phyloP scores from a whole-genome alignment of 345 rosid genomes.

The Combretum micranthum region DNA sequence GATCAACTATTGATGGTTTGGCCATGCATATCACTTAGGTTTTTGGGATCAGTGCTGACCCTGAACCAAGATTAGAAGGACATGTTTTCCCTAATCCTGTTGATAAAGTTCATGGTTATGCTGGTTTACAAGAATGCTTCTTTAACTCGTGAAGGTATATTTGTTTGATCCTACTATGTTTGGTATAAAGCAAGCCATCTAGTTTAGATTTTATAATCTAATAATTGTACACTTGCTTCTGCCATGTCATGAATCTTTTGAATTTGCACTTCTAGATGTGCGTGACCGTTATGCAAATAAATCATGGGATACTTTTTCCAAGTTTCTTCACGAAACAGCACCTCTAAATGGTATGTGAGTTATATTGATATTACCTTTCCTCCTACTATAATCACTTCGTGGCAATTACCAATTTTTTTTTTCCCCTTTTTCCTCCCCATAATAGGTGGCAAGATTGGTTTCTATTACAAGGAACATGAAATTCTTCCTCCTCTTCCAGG shows the following conservation, averaged over 20 bases:
- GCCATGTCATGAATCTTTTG: not conserved
- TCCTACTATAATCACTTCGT: not conserved
- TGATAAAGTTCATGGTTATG: constrained; percentile 93
- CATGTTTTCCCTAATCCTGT: constrained; percentile 89
- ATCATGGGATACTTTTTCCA: constrained; percentile 81
- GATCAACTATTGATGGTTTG: no score
- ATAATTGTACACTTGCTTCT: not conserved
- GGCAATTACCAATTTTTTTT: constrained; percentile 16
- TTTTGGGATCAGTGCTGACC: constrained; percentile 72
- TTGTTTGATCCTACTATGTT: not conserved
- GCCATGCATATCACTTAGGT: constrained; percentile 33
- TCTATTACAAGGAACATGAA: constrained; percentile 91
- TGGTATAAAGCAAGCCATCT: not conserved
- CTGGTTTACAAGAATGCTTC: constrained; percentile 85
- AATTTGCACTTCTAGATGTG: constrained; percentile 33
- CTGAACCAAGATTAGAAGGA: constrained; percentile 76
- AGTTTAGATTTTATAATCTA: not conserved
- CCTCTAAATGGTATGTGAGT: constrained; percentile 62
- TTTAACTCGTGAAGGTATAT: constrained; percentile 77
- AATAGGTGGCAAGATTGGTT: constrained; percentile 90
- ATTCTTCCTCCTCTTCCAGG: constrained; percentile 97
- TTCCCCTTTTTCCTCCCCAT: constrained; percentile 7
- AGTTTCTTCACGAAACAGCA: constrained; percentile 57
- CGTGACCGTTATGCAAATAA: constrained; percentile 56
- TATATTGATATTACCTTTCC: no score